Evolutionary conservation across 192 early-diverging fungal species (phyloP).

Genomic region (Funneliformis geosporum): DNA sequence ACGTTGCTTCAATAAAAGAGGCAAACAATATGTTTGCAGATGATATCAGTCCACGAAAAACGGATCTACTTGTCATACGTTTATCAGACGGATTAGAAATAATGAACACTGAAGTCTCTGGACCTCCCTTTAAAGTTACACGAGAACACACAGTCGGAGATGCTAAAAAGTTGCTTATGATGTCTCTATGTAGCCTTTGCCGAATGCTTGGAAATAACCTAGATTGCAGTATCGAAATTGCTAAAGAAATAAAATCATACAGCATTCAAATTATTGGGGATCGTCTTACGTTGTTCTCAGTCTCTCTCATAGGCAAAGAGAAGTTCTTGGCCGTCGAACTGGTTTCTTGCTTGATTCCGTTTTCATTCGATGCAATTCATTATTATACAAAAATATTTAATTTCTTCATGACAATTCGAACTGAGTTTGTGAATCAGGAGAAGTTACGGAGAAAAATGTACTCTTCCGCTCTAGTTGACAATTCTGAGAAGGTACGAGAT

Average conservation of each 20-base stretch:
- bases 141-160: constrained; percentile 18
- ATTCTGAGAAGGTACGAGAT: not conserved
- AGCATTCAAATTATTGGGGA: constrained; percentile 22
- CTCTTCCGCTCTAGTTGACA: not conserved
- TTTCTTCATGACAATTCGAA: constrained; percentile 15
- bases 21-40: not conserved
- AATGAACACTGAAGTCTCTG: not conserved
- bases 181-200: constrained; percentile 21
- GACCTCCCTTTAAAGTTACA: constrained; percentile 8
- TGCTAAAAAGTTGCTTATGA: constrained; percentile 24
- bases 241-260: not conserved
- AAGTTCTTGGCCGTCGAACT: constrained; percentile 14
- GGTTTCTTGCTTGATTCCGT: constrained; percentile 23
- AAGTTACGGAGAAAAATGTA: constrained; percentile 13
- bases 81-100: constrained; percentile 1
- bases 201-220: constrained; percentile 5
- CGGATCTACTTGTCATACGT: constrained; percentile 6
- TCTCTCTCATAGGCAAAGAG: not conserved
- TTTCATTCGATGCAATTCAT: constrained; percentile 12
- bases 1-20: constrained; percentile 13
- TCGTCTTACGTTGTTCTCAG: constrained; percentile 9
- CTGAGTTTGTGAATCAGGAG: constrained; percentile 11
- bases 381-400: constrained; percentile 26
- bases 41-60: not conserved
- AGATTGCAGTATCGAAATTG: not conserved